Base-by-base conservation (phyloP, 2,329 filamentous ascomycete species). In the Fonsecaea nubica region DNA sequence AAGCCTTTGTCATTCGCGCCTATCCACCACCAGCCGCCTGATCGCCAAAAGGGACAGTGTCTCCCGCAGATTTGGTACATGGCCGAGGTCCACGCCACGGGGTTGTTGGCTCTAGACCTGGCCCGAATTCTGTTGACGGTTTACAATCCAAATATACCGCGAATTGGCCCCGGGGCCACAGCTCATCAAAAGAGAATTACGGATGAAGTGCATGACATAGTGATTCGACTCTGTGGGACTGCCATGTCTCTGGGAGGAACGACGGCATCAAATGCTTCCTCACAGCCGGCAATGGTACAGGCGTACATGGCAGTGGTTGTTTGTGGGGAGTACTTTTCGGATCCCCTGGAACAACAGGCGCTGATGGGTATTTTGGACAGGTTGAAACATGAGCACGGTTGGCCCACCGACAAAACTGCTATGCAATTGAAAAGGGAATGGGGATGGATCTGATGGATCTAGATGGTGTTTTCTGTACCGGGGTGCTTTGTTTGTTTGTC, bases 201-300 rank as follows among this genome's bases (percentile, higher is more conserved):
- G 21, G 68, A 75, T 48, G 71, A 80, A 67, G 68, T 76, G 69
- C 63, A 76, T 74, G 65, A 76, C 74, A 63, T 85, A 35, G 80
- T 89, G 2, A 78, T 84, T 15, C 77, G 81, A 30, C 76, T 89
- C 1, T 89, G 86, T 70, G 87, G 87, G 1, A 87, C 88, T 40
- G 86, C 85, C 0, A 74, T 85, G 10, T 84, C 82, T 15, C 76
- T 89, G 1, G 89, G 86, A 69, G 87, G 87, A 1, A 87, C 88
- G 38, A 86, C 85, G 0, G 74, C 84, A 10, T 84, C 82, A 33
- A 89, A 89, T 72, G 78, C 82, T 45, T 81, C 80, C 74, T 85
- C 82, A 1, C 83, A 86, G 32, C 86, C 87, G 0, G 81, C 81
- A 50, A 81, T 87, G 76, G 86, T 87, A 12, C 69, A 72, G 48